Conservation (phyloP, 345 rosid species). For the Xanthoceras sorbifolium region DNA sequence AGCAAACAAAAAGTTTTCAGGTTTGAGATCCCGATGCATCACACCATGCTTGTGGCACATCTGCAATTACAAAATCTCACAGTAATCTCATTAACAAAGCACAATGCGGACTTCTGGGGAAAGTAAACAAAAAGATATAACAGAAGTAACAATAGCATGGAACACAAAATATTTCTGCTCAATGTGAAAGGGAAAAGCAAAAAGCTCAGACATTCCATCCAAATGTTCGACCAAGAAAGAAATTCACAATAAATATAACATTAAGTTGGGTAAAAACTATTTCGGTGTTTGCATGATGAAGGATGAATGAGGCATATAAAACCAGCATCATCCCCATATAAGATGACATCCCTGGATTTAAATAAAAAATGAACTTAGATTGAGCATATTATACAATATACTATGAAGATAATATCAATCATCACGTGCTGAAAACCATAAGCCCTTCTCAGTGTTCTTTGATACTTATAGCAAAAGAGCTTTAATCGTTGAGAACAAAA, state of each 20-base stretch:
- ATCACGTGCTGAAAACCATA: not conserved
- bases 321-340: not conserved
- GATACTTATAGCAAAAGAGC: not conserved
- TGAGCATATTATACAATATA: not conserved
- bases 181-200: not conserved
- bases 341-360: not conserved
- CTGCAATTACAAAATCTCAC: slow-evolving; percentile 39
- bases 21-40: slow-evolving; percentile 92
- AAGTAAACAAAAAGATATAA: not conserved
- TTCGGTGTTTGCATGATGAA: not conserved
- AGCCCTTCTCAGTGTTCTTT: not conserved
- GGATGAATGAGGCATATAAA: not conserved
- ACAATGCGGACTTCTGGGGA: not conserved
- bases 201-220: not conserved
- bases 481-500: not conserved
- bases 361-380: not conserved
- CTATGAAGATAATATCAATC: not conserved
- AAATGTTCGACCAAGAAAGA: not conserved
- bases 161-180: not conserved
- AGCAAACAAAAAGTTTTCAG: slow-evolving; percentile 88
- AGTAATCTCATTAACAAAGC: slow-evolving; percentile 14
- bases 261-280: not conserved
- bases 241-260: not conserved
- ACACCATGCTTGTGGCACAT: slow-evolving; percentile 91
- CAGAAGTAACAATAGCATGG: not conserved